phyloP scores from a whole-genome alignment of 345 rosid genomes.

The Lepidium didymum region DNA sequence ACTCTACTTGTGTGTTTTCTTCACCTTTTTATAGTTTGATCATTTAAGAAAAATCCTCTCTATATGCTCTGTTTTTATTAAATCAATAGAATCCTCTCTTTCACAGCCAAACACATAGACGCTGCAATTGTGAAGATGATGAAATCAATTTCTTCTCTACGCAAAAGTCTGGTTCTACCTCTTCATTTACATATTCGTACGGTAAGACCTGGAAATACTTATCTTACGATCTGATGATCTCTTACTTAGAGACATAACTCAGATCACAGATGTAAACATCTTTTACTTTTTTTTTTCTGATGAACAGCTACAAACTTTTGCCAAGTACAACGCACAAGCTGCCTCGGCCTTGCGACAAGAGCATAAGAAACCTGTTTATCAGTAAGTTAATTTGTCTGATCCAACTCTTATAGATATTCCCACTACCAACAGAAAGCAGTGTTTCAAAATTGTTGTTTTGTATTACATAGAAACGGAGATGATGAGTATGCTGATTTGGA shows the following conservation, averaged over 20 bases:
- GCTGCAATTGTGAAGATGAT: constrained; percentile 15
- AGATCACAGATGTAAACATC: constrained; percentile 8
- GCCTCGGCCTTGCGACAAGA: constrained; percentile 26
- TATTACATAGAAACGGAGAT: constrained; percentile 18
- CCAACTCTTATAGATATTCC: background rate
- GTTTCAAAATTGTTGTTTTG: background rate
- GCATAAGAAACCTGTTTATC: background rate
- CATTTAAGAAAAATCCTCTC: background rate
- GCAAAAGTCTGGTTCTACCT: constrained; percentile 14
- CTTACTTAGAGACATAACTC: background rate
- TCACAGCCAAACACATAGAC: constrained; percentile 12
- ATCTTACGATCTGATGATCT: background rate
- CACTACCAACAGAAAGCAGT: background rate
- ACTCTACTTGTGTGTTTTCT: constrained; percentile 11
- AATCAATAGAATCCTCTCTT: background rate
- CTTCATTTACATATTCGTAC: constrained; percentile 18
- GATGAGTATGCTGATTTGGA: constrained; percentile 68
- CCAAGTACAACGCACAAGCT: constrained; percentile 30
- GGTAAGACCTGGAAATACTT: background rate
- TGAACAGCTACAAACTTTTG: constrained; percentile 20
- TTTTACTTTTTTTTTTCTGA: background rate
- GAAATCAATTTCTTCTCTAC: constrained; percentile 20
- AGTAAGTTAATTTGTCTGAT: constrained; percentile 10
- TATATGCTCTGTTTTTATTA: background rate
- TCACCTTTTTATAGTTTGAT: background rate